Conservation (phyloP, 2,329 filamentous ascomycete species). For the Helminthosporium solani region DNA sequence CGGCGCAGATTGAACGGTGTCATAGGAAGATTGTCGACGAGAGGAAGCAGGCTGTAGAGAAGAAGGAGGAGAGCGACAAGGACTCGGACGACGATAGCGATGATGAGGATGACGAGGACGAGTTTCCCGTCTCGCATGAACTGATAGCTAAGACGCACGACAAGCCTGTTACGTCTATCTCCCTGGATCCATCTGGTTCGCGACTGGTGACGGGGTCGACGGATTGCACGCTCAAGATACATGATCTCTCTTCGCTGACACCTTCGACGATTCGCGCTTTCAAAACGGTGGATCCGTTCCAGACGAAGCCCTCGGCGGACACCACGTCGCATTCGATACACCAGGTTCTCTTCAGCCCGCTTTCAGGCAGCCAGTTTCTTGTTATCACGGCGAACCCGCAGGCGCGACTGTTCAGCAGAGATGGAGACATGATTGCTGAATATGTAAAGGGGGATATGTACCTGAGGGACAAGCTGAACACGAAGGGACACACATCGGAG, state of each 20-base stretch:
- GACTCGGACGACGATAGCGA: conserved; percentile 53
- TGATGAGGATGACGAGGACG: conserved; percentile 70
- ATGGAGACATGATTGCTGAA: conserved; percentile 81
- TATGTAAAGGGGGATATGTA: conserved; percentile 99
- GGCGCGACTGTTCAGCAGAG: conserved; percentile 82
- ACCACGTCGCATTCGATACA: conserved; percentile 87
- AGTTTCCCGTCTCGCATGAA: conserved; percentile 91
- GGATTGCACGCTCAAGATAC: conserved; percentile 87
- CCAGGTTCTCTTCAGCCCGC: conserved; percentile 80
- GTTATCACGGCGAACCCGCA: conserved; percentile 88
- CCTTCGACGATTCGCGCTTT: conserved; percentile 92
- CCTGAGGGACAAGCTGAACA: conserved; percentile 93
- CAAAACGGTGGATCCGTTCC: conserved; percentile 84
- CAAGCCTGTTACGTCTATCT: conserved; percentile 77
- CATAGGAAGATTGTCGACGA: conserved; percentile 58
- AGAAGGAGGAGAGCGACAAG: conserved; percentile 32
- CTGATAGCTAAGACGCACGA: conserved; percentile 91
- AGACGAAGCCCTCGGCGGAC: conserved; percentile 67
- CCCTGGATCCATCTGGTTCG: conserved; percentile 81
- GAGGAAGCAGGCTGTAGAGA: conserved; percentile 27
- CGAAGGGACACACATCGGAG: conserved; percentile 93
- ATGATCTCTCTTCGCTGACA: conserved; percentile 95
- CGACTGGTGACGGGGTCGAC: conserved; percentile 87
- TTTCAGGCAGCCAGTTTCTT: conserved; percentile 76
- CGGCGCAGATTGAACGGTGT: conserved; percentile 77